phyloP scores from a whole-genome alignment of 106 monocot genomes.

The Gastrodia elata region DNA sequence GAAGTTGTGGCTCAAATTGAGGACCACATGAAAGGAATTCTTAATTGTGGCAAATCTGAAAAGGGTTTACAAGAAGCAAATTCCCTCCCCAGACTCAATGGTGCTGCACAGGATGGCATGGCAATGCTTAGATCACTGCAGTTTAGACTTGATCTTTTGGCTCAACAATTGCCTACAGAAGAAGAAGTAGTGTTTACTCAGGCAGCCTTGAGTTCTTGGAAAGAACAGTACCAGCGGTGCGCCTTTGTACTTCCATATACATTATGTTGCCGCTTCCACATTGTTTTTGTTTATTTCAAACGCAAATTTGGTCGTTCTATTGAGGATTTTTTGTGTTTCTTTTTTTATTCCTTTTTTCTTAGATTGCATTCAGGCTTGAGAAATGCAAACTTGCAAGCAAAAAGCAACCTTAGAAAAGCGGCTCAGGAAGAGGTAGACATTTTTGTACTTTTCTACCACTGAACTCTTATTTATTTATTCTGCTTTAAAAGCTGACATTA shows the following conservation, averaged over 20 bases:
- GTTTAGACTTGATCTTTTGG: slow-evolving; percentile 63
- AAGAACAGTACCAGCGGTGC: slow-evolving; percentile 65
- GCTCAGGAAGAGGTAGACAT: slow-evolving; percentile 67
- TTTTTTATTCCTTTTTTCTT: not conserved
- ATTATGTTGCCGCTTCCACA: not conserved
- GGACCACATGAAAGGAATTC: slow-evolving; percentile 35
- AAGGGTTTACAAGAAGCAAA: slow-evolving; percentile 63
- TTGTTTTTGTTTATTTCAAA: not conserved
- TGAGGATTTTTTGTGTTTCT: not conserved
- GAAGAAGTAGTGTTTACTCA: slow-evolving; percentile 37
- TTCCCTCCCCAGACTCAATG: slow-evolving; percentile 71
- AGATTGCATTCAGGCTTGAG: slow-evolving; percentile 53
- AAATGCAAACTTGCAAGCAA: slow-evolving; percentile 91
- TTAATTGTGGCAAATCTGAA: slow-evolving; percentile 53
- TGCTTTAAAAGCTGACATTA: too few species aligned
- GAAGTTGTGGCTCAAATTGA: slow-evolving; percentile 24
- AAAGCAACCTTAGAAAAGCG: slow-evolving; percentile 67
- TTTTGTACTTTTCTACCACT: not conserved
- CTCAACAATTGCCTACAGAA: slow-evolving; percentile 64
- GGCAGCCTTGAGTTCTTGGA: slow-evolving; percentile 45
- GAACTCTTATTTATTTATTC: not conserved
- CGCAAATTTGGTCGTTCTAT: not conserved
- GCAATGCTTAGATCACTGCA: slow-evolving; percentile 63
- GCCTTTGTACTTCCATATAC: not conserved
- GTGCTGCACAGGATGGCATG: slow-evolving; percentile 60